Conservation (phyloP, 169 alveolate species). For the Eimeria nieschulzi region DNA sequence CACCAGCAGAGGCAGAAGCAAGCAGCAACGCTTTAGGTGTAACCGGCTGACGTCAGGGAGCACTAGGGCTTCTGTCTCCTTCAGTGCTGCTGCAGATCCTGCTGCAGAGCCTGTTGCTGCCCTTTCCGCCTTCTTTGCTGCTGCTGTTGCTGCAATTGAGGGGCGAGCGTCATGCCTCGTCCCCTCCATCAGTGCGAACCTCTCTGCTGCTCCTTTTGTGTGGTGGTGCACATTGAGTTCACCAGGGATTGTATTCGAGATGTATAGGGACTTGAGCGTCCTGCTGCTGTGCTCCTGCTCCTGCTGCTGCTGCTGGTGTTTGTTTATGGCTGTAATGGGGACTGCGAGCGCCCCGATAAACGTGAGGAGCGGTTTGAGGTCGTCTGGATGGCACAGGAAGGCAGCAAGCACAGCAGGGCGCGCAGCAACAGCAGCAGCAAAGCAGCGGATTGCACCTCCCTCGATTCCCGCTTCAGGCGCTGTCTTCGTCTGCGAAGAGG, state of each 20-base stretch:
- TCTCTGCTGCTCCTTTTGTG: neutral
- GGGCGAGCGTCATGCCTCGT: neutral
- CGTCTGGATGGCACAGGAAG: conserved; percentile 5
- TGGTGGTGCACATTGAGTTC: neutral
- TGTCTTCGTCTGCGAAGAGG: neutral
- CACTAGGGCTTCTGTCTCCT: neutral
- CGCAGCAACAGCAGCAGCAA: conserved; percentile 6
- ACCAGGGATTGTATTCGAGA: neutral
- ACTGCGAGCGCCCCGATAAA: neutral
- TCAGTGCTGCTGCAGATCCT: neutral
- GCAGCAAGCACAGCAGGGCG: conserved; percentile 2
- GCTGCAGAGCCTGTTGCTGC: neutral
- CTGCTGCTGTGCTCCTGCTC: neutral
- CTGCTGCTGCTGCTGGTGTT: neutral
- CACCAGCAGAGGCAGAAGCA: conserved; percentile 1
- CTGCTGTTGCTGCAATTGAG: neutral
- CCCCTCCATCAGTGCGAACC: neutral
- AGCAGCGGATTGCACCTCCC: conserved; percentile 14
- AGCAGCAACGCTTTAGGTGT: conserved; percentile 12
- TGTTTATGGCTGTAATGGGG: neutral
- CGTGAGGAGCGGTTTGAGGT: neutral
- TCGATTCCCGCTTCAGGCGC: neutral
- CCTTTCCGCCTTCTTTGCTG: neutral
- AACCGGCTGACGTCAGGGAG: neutral
- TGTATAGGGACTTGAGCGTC: neutral